Evolutionary conservation across 371 early-diverging fungal species (phyloP).

Genomic region (Mucor plumbeus): DNA sequence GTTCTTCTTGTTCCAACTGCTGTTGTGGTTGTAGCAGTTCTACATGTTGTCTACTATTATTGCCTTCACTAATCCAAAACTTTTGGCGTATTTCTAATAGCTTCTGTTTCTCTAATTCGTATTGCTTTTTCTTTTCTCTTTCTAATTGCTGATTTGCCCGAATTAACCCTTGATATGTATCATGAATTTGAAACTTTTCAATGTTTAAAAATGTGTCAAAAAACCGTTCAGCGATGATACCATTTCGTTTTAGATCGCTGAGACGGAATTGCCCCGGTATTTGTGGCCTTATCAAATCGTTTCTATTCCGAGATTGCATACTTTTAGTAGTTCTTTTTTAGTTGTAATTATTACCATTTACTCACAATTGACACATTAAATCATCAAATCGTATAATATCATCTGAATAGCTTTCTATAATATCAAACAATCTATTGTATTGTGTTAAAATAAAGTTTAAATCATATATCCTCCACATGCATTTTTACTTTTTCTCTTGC

Average conservation of each 20-base stretch:
- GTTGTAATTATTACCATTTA: not conserved
- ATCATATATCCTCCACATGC: not conserved
- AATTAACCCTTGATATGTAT: slow-evolving; percentile 43
- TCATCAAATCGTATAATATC: slow-evolving; percentile 50
- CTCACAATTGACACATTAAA: slow-evolving; percentile 53
- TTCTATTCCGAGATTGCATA: slow-evolving; percentile 23
- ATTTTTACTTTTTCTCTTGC: slow-evolving; percentile 57
- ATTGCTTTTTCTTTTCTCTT: slow-evolving; percentile 18
- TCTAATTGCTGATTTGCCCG: slow-evolving; percentile 42
- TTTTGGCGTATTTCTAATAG: not conserved
- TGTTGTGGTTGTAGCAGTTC: not conserved
- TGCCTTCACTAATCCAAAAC: not conserved
- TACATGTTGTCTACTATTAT: not conserved
- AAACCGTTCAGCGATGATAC: slow-evolving; percentile 52
- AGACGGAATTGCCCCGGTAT: slow-evolving; percentile 44
- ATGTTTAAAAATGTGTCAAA: slow-evolving; percentile 56
- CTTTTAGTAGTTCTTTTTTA: not conserved
- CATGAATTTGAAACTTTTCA: slow-evolving; percentile 52
- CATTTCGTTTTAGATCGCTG: slow-evolving; percentile 47
- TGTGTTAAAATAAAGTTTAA: too few relatives aligned
- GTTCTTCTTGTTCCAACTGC: not conserved
- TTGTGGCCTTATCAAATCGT: slow-evolving; percentile 52
- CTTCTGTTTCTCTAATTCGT: slow-evolving; percentile 4
- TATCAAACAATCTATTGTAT: slow-evolving; percentile 11
- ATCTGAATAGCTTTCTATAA: slow-evolving; percentile 17